phyloP scores from a whole-genome alignment of 164 flowering plant species.

The Cinnamomum chago region DNA sequence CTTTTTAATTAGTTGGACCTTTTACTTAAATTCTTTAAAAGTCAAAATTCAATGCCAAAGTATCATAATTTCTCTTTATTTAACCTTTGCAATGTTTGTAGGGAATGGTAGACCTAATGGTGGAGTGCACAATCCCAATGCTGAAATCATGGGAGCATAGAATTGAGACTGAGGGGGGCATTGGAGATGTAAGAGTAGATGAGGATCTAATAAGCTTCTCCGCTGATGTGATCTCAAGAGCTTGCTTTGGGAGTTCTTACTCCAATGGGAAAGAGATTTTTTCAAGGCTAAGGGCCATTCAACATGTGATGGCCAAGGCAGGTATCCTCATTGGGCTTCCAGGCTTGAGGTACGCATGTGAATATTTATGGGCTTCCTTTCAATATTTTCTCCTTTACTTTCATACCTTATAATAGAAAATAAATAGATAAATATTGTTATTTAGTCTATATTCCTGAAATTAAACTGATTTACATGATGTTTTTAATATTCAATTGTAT shows the following conservation, averaged over 20 bases:
- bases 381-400: too few species aligned
- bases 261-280: conserved; percentile 24
- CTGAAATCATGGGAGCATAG: conserved; percentile 34
- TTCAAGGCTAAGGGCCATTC: conserved; percentile 22
- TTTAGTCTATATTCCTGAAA: too few species aligned
- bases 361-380: too few species aligned
- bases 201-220: conserved; percentile 32
- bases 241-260: conserved; percentile 32
- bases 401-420: too few species aligned
- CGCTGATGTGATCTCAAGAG: conserved; percentile 28
- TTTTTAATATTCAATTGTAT: too few species aligned
- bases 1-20: too few species aligned
- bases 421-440: too few species aligned
- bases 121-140: conserved; percentile 28
- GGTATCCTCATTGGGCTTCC: conserved; percentile 22
- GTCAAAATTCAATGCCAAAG: too few species aligned
- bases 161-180: conserved; percentile 29
- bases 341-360: conserved; percentile 26
- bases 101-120: conserved; percentile 39
- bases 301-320: conserved; percentile 21
- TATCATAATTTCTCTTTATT: too few species aligned
- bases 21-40: too few species aligned
- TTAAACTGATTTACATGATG: too few species aligned
- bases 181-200: conserved; percentile 32
- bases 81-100: conserved; percentile 7